A percentile compares a stretch with the other conserved stretches of the same genome.
Conservation (phyloP, 345 rosid genomes). For the Aquilaria malaccensis region DNA sequence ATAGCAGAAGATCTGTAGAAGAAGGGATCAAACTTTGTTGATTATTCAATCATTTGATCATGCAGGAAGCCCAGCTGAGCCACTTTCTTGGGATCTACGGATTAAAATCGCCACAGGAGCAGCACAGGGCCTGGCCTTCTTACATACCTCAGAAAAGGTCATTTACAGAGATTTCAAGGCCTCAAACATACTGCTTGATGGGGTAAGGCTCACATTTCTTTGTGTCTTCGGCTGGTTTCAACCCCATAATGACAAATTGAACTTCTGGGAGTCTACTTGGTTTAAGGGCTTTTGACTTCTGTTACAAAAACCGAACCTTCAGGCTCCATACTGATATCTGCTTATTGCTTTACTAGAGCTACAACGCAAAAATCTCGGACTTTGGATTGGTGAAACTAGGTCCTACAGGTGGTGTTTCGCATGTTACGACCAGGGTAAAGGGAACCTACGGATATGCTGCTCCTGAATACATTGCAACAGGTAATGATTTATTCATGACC, state of each 20-base stretch:
- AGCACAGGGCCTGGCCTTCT: slow-evolving; percentile 41
- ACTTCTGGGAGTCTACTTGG: neutral
- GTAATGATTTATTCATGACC: slow-evolving; percentile 16
- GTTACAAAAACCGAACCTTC: too few species aligned
- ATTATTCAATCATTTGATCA: slow-evolving; percentile 1
- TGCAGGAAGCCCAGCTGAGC: slow-evolving; percentile 32
- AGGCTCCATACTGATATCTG: neutral
- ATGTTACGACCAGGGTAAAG: slow-evolving; percentile 58
- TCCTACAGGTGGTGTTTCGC: slow-evolving; percentile 51
- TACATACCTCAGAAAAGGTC: slow-evolving; percentile 47
- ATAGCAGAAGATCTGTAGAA: too few species aligned
- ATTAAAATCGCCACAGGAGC: slow-evolving; percentile 50
- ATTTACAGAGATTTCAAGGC: slow-evolving; percentile 53
- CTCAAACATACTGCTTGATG: slow-evolving; percentile 42
- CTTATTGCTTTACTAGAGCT: slow-evolving; percentile 27
- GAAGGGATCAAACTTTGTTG: neutral
- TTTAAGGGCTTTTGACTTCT: too few species aligned
- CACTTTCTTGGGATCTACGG: slow-evolving; percentile 43
- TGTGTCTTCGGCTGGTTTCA: neutral
- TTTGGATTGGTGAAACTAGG: slow-evolving; percentile 73
- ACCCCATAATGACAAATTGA: neutral
- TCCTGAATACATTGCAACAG: slow-evolving; percentile 69
- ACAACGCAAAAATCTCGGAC: slow-evolving; percentile 66
- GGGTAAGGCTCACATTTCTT: slow-evolving; percentile 19
- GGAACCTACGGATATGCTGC: slow-evolving; percentile 82